These are phyloP conservation scores for Phytophthora pinifolia DNA, from an alignment of 352 stramenopile genomes.

Conservation along the genomic window DNA sequence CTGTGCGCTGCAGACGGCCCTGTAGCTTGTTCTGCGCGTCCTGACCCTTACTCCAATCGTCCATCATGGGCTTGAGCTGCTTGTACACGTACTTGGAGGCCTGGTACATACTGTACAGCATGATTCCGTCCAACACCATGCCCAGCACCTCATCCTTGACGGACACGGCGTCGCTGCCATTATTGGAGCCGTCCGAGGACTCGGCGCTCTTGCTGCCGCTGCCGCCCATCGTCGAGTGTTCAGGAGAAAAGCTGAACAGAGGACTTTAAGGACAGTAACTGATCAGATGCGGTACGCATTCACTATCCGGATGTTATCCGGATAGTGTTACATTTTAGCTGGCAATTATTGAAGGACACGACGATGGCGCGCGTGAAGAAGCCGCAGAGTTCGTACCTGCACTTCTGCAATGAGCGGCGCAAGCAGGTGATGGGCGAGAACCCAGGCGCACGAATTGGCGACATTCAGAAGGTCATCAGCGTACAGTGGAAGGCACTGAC, in stretches of 20 bases:
- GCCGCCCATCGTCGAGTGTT: slow-evolving; percentile 48
- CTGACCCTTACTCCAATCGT: slow-evolving; percentile 69
- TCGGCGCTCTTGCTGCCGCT: slow-evolving; percentile 57
- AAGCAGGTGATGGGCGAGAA: slow-evolving; percentile 67
- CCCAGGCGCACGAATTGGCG: slow-evolving; percentile 54
- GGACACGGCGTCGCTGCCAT: slow-evolving; percentile 21
- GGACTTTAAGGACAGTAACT: background rate
- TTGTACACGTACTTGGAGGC: slow-evolving; percentile 87
- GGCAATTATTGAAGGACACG: background rate
- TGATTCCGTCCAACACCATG: slow-evolving; percentile 72
- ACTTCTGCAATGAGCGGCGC: slow-evolving; percentile 80
- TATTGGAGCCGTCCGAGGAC: slow-evolving; percentile 12
- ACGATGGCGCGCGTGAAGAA: slow-evolving; percentile 74
- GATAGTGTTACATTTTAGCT: slow-evolving; percentile 7
- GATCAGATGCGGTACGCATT: too few relatives aligned
- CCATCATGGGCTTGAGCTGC: slow-evolving; percentile 82
- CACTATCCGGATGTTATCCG: too few relatives aligned
- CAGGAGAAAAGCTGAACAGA: slow-evolving; percentile 19
- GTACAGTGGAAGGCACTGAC: slow-evolving; percentile 87
- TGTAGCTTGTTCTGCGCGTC: slow-evolving; percentile 73
- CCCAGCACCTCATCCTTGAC: slow-evolving; percentile 66
- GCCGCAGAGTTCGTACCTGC: slow-evolving; percentile 84
- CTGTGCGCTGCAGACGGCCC: slow-evolving; percentile 62
- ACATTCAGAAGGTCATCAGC: slow-evolving; percentile 91
- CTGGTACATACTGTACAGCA: slow-evolving; percentile 85